Evolutionary conservation across 805 yeast species (phyloP).

Genomic region (Myxozyma neotropica): DNA sequence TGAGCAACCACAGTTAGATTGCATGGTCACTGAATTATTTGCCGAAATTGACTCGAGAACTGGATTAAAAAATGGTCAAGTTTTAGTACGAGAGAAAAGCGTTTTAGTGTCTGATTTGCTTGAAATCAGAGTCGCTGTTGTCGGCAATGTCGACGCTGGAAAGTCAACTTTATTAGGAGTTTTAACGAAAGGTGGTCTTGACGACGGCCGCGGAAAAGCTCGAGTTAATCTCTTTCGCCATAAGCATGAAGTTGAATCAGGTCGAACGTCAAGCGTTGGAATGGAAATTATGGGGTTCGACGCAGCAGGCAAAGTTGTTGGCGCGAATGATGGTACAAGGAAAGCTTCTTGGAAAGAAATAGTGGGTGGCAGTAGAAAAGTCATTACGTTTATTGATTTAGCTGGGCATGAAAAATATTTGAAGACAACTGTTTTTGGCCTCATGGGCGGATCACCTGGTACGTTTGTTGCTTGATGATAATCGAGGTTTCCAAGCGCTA

Average conservation of each 20-base stretch:
- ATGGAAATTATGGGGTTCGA: slow-evolving; percentile 36
- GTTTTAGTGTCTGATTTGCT: slow-evolving; percentile 27
- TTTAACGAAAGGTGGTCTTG: slow-evolving; percentile 34
- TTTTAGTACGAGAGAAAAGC: slow-evolving; percentile 16
- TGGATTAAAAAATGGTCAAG: slow-evolving; percentile 3
- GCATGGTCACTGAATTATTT: slow-evolving; percentile 22
- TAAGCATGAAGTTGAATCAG: slow-evolving; percentile 33
- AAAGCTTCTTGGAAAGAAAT: slow-evolving; percentile 33
- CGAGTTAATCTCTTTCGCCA: slow-evolving; percentile 33
- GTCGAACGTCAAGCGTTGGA: slow-evolving; percentile 35
- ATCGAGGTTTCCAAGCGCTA: not conserved
- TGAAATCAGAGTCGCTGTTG: slow-evolving; percentile 34
- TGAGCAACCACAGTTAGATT: slow-evolving; percentile 4
- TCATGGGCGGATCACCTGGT: slow-evolving; percentile 35
- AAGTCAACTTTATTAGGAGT: slow-evolving; percentile 34
- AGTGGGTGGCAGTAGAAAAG: slow-evolving; percentile 28
- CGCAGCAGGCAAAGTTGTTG: slow-evolving; percentile 23
- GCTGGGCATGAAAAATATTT: slow-evolving; percentile 35
- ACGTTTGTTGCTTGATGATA: not conserved
- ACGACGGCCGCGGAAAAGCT: slow-evolving; percentile 35
- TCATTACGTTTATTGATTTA: slow-evolving; percentile 33
- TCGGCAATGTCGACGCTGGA: slow-evolving; percentile 36
- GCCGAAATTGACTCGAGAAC: slow-evolving; percentile 1
- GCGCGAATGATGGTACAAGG: slow-evolving; percentile 27
- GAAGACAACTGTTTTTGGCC: slow-evolving; percentile 34